Base-by-base conservation (phyloP, 2,329 filamentous ascomycete genomes). In the Lecanicillium sp. region DNA sequence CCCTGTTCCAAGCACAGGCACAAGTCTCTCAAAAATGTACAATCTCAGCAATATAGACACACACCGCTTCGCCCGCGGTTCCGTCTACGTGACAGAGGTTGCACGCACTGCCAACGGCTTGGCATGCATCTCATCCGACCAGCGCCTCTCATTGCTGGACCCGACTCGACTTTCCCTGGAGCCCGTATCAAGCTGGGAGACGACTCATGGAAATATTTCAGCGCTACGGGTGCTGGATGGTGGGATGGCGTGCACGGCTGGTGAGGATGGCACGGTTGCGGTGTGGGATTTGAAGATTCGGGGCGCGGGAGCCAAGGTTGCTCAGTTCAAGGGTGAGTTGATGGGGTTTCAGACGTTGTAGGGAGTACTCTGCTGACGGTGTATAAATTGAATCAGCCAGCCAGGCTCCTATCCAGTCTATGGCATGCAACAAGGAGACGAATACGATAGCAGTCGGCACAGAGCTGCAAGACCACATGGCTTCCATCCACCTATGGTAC, bases 381-480 rank as follows among this genome's bases (percentile, higher is more conserved):
- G 13, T 33, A 33, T 28, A 18, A 22, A 19, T 18, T 11, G 39
- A 33, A n/a, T n/a, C 47, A 71, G 68, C 65, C n/a, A 64, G 59
- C 38, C 49, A 60, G 29, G 63, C 60, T 9, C 59, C 78, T 9
- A 69, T 90, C 13, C 64, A 82, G 11, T 80, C 83, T 12, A 62
- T 90, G 34, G 80, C 81, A 2, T 77, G 78, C 46, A 73, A 70
- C 34, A 58, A 67, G 9, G 52, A 60, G 9, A 71, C 70, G 12
- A 73, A 78, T 48, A 68, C 76, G 4, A 62, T 90, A 14, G 83
- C 80, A 16, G 77, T 79, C 7, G 85, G 85, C 22, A 87, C 84
- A 1, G 85, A 90, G 51, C 66, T 85, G 28, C 73, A 75, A 29
- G 74, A 80, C 48, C 70, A 78, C 55, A 68, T 73, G 41, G 74